Base-by-base conservation (phyloP, 75 land plant species). In the Sequoiadendron giganteum region DNA sequence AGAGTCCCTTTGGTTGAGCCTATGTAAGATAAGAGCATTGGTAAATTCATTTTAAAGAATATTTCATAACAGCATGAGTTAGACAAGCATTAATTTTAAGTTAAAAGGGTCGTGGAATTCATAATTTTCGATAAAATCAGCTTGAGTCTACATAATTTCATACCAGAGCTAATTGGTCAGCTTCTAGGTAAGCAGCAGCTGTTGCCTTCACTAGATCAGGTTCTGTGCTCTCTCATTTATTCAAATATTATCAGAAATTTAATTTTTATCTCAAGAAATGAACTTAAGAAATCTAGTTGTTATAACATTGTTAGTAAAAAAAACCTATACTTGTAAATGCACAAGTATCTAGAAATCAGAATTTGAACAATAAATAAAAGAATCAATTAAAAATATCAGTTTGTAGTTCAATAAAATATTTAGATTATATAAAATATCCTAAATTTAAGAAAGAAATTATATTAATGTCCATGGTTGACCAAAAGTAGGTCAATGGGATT, bases 1-100 rank as follows among this genome's bases (percentile, higher is more conserved):
- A 87, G 47, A 92, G 73, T 40, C 93, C 93, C 85, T 91, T 91
- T 32, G 93, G 93, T 86, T 89, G 92, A 30, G 87, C 93, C 93
- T 92, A 83, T 13, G 32, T 49, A 11, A 85, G 19, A 85, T 32
- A 21, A 54, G 42, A 85, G 38, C 15, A 85, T 13, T 85, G 10
- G 9, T 11, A 32, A 49, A 85, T 43, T 83, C 32, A 83, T 47
- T 83, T 25, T 39, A 43, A 81, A 81, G 43, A 28, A 45, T 18
- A 25, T 81, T 32, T 78, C 38, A 40, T 48, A 45, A 54, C 73
- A 85, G 8, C 84, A 45, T 45, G 48, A 81, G 52, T 43, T 81
- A 21, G 49, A 45, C n/a, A 11, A 45, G 52, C 84, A 81, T 45
- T 81, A 81, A 7, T 81, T 15, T 25, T 28, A 45, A 21, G 40